Evolutionary conservation across 257 asterid species (phyloP), one percentile per base, ranked within the genome.

Genomic region (Scutellaria galericulata): DNA sequence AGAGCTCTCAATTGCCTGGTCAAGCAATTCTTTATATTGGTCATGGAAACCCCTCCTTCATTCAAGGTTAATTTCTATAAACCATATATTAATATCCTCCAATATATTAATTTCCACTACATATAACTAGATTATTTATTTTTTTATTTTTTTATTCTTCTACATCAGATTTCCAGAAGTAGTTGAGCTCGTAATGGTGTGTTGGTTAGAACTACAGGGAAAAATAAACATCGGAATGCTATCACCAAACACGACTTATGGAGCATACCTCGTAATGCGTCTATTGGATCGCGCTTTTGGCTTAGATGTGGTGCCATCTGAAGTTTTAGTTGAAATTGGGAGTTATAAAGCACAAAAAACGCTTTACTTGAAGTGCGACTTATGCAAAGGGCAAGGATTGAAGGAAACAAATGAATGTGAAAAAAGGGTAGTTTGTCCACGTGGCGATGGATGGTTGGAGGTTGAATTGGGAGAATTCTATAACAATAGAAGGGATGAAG

Each of bases 391-490:
- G 11, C 62, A 44, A 37, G 81, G 78, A 59, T 0, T 7, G 1
- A 37, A 27, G 7, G 57, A 11, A 7, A 9, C 18, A 14, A 54
- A 56, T 0, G 54, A 24, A 35, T 79, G 51, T 2, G 70, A 58
- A 41, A 84, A 79, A 11, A 12, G 48, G 14, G 27, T 58, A 1
- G 52, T 85, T 22, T 37, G 60, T 10, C 80, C 60, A 41, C 87
- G 97, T 51, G 75, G 59, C n/a, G 96, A 91, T 54, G 87, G 89
- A 14, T 91, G 95, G 97, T 56, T 89, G 57, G 97, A 91, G 74
- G 77, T 89, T 40, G 95, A 87, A 24, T 71, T 91, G 70, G 97
- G 97, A 7, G 93, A 85, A 18, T 91, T 89, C 24, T 83, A 86
- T 53, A 79, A 78, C 20, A 81, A 66, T 67, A 86, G 86, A 15